These are phyloP conservation scores for Dichotomopilus funicola DNA, from an alignment of 2,329 filamentous ascomycete species.

Conservation along the genomic window DNA sequence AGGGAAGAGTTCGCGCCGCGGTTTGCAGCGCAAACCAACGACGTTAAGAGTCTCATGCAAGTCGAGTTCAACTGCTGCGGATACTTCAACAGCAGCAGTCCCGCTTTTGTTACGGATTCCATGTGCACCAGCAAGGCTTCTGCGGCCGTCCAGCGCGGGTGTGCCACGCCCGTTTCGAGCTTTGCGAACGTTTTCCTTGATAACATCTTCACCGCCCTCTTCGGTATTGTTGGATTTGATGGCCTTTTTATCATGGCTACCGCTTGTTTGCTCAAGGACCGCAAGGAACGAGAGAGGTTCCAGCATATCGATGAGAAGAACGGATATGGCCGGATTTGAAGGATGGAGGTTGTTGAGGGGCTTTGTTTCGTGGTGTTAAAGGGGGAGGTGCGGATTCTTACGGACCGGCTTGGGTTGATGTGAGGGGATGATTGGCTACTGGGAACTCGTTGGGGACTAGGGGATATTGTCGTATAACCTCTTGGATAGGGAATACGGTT, in stretches of 20 bases:
- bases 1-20: slow-evolving; percentile 54
- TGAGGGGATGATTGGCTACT: too few species aligned
- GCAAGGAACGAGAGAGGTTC: slow-evolving; percentile 73
- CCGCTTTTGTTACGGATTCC: slow-evolving; percentile 62
- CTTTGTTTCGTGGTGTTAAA: too few species aligned
- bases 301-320: slow-evolving; percentile 76
- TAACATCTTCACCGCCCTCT: slow-evolving; percentile 70
- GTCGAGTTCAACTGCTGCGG: slow-evolving; percentile 74
- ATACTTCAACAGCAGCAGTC: slow-evolving; percentile 65
- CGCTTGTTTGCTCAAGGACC: slow-evolving; percentile 71
- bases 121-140: slow-evolving; percentile 64
- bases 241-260: slow-evolving; percentile 62
- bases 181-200: slow-evolving; percentile 69
- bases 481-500: too few species aligned
- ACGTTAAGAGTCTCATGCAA: slow-evolving; percentile 64
- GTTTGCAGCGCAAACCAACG: slow-evolving; percentile 52
- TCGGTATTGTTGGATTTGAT: slow-evolving; percentile 70
- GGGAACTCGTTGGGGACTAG: too few species aligned
- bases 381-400: too few species aligned
- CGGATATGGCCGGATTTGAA: slow-evolving; percentile 30
- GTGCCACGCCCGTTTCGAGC: slow-evolving; percentile 58
- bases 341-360: not conserved
- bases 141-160: slow-evolving; percentile 64
- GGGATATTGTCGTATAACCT: too few species aligned
- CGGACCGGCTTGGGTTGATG: too few species aligned